Base-by-base conservation (phyloP, 2,329 filamentous ascomycete genomes). In the Aspergillus brasiliensis region DNA sequence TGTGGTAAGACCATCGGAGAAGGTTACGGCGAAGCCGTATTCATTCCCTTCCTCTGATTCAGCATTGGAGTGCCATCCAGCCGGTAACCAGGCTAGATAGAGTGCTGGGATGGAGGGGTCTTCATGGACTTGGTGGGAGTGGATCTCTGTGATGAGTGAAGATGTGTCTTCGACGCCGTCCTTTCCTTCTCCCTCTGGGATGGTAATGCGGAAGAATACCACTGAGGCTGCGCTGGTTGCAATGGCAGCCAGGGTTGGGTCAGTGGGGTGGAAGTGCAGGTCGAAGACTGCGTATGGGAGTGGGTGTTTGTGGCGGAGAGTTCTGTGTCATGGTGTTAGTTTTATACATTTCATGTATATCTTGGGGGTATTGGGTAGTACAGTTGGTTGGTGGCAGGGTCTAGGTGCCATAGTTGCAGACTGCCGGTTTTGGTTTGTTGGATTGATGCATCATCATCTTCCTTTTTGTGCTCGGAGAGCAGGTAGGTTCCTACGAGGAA, bases 401-500 rank as follows among this genome's bases (percentile, higher is more conserved):
- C 70, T 2, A 91, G 67, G 34, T 76, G 80, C 69, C 90, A 91
- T 2, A 94, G 78, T 17, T 92, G 75, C 31, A 96, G 76, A 72
- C 88, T 92, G 2, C 92, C 91, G 62, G 88, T 90, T 42, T 91
- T 87, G 52, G 78, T 84, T 71, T 92, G 89, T 1, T 80, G 68
- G 56, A 73, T 62, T 67, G 37, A 68, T 65, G 15, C 69, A 63
- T 28, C 69, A 5, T 34, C 31, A 15, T 34, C 69, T 10, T 65
- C 67, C 48, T 72, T n/a, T n/a, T n/a, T 71, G 19, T 63, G 67
- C 58, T 78, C 71, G 23, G 71, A 72, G 34, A 97, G 82, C 63
- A 89, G 86, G 75, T 97, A 97, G 1, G 93, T 97, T 40, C 93
- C 94, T 51, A 97, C 84, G 0, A 96, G 81, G 65, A 96, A 88